Percentiles rank a stretch among this genome's conserved stretches.
These are phyloP conservation scores for Proliferodiscus dingleyae DNA, from an alignment of 2,329 filamentous ascomycete genomes.

Conservation along the genomic window DNA sequence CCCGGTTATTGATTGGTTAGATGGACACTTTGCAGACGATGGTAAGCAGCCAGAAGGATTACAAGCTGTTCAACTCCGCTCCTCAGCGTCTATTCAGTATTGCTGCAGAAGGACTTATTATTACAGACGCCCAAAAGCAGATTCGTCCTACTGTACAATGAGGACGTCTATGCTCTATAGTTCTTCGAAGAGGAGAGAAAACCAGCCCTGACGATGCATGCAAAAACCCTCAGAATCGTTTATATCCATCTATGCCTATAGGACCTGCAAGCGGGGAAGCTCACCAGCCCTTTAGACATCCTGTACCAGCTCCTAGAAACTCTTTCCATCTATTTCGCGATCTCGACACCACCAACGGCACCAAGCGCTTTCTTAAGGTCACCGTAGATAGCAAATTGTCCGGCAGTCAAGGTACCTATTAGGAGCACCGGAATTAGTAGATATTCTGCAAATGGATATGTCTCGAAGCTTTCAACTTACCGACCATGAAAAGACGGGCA, in stretches of 20 bases:
- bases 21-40: no score
- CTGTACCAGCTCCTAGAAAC: slow-evolving; percentile 5
- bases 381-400: slow-evolving; percentile 77
- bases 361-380: slow-evolving; percentile 65
- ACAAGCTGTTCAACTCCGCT: background rate
- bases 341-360: slow-evolving; percentile 72
- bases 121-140: slow-evolving; percentile 11
- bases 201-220: slow-evolving; percentile 26
- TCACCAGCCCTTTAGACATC: slow-evolving; percentile 4
- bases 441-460: background rate
- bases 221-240: slow-evolving; percentile 10
- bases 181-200: slow-evolving; percentile 10
- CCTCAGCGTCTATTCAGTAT: slow-evolving; percentile 13
- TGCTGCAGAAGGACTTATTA: slow-evolving; percentile 9
- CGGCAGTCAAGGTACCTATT: slow-evolving; percentile 7
- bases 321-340: slow-evolving; percentile 38
- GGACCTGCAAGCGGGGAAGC: slow-evolving; percentile 8
- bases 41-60: no score
- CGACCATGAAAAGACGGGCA: slow-evolving; percentile 67
- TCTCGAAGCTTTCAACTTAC: slow-evolving; percentile 14
- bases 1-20: no score
- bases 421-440: background rate
- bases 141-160: slow-evolving; percentile 10
- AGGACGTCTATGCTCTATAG: slow-evolving; percentile 24
- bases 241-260: slow-evolving; percentile 10